Evolutionary conservation across 768 basidiomycete genomes (phyloP), one percentile per base, ranked within the genome.

Genomic region (Rhizopogon sp.): DNA sequence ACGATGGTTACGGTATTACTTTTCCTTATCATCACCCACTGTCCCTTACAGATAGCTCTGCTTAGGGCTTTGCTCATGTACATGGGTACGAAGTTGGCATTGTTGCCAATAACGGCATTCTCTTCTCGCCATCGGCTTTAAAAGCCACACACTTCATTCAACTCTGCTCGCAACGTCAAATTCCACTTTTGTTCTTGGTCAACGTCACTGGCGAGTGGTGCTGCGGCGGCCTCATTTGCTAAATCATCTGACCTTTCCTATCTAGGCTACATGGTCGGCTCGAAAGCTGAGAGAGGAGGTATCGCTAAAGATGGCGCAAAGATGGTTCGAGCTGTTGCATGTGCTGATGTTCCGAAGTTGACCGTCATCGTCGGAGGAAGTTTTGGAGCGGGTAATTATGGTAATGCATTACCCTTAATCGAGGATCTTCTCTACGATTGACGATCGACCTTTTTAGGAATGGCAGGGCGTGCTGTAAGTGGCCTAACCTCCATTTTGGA

Each of bases 91-190:
- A 87, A 54, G 93, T 96, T 41, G 94, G 94, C 4, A 93, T 98
- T 56, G 80, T 94, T 39, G 94, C 88, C 25, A 98, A 98, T 72
- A 95, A 95, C 63, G 95, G 94, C 59, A 94, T 98, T 54, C 74
- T 98, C 17, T 93, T 97, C 72, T 95, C 93, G 4, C 90, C 92
- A 3, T 93, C 93, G 0, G 95, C 94, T 1, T 72, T 93, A 53
- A 97, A 98, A 70, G 93, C 93, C 10, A 90, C 94, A 3, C 94
- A 98, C 62, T 98, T 98, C 68, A 95, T 98, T 57, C 82, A 96
- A 67, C 78, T 97, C 3, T 98, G 95, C 64, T 93, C 92, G 1
- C 94, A 98, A 67, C 81, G 95, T 8, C 80, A 80, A 57, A 92
- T 97, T 52, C 94, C 94, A 0, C 72, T 98, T 2, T 76, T 98